Evolutionary conservation across 23 red algal species (phyloP).

Genomic region (Chondrus crispus): DNA sequence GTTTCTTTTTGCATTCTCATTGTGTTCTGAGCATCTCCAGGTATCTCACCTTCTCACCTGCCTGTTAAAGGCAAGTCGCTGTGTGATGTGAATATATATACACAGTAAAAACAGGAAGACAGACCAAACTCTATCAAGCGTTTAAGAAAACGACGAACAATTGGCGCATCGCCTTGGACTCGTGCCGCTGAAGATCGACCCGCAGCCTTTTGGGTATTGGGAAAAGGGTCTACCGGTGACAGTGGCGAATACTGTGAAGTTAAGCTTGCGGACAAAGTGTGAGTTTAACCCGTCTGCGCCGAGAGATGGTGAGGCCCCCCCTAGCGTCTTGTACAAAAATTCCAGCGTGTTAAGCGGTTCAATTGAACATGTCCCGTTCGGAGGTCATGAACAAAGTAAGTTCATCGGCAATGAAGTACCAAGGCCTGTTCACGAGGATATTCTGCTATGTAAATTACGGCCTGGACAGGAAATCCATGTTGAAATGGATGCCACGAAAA

Average conservation of each 20-base stretch:
- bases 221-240: conserved; percentile 45
- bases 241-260: conserved; percentile 57
- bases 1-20: too few species aligned
- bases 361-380: conserved; percentile 75
- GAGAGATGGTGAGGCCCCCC: conserved; percentile 63
- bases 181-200: conserved; percentile 81
- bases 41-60: too few species aligned
- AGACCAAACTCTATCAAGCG: too few species aligned
- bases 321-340: conserved; percentile 67
- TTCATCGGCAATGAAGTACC: neutral
- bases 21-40: too few species aligned
- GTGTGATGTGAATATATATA: too few species aligned
- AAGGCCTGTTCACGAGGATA: conserved; percentile 80
- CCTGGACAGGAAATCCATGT: conserved; percentile 94
- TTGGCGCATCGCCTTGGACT: conserved; percentile 97
- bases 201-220: conserved; percentile 40
- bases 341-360: conserved; percentile 51
- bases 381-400: conserved; percentile 18
- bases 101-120: too few species aligned
- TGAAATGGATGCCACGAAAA: conserved; percentile 75
- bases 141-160: conserved; percentile 97
- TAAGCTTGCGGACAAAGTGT: conserved; percentile 61
- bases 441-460: conserved; percentile 83
- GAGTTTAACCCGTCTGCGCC: conserved; percentile 41
- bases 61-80: too few species aligned